A percentile compares a stretch with the other conserved stretches of the same genome.
phyloP scores from a whole-genome alignment of 2,329 filamentous ascomycete species.

The Domatiomyces globalis region DNA sequence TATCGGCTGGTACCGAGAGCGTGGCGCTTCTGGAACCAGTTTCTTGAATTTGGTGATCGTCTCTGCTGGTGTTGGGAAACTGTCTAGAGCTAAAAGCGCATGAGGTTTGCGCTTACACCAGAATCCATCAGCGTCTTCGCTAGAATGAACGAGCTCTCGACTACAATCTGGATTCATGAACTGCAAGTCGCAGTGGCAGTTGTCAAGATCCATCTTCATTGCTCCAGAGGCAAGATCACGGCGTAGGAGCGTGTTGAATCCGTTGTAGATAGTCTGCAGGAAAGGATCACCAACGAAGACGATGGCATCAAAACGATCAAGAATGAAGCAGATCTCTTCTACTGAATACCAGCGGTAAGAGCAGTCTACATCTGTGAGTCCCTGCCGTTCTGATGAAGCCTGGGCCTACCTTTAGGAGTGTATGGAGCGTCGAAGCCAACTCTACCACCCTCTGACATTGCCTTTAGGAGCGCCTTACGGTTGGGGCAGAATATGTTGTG shows the following conservation, averaged over 20 bases:
- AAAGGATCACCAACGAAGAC: constrained; percentile 31
- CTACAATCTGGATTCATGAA: constrained; percentile 25
- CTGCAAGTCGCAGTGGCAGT: constrained; percentile 30
- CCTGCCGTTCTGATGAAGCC: not conserved
- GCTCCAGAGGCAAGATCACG: constrained; percentile 28
- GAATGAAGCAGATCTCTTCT: constrained; percentile 31
- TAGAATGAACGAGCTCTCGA: constrained; percentile 16
- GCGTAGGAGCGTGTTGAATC: constrained; percentile 32
- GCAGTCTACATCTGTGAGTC: constrained; percentile 21
- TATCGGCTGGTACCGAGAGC: constrained; percentile 25
- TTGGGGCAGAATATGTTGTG: constrained; percentile 22
- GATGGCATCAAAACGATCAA: constrained; percentile 30
- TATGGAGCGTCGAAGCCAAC: constrained; percentile 30
- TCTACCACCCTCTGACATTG: constrained; percentile 29
- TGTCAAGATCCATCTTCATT: constrained; percentile 24
- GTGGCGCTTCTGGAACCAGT: constrained; percentile 19
- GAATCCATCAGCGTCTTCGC: constrained; percentile 13
- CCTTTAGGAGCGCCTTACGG: constrained; percentile 25
- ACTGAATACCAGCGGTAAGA: constrained; percentile 32
- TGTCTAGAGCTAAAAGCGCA: constrained; percentile 23
- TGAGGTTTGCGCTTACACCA: constrained; percentile 24
- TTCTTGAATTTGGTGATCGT: constrained; percentile 22
- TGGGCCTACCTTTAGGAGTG: constrained; percentile 22
- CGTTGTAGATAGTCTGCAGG: constrained; percentile 29
- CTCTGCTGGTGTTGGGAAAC: constrained; percentile 21